Evolutionary conservation across 495 filamentous ascomycete genomes (phyloP), one percentile per base, ranked within the genome.

Genomic region (Letharia lupina): DNA sequence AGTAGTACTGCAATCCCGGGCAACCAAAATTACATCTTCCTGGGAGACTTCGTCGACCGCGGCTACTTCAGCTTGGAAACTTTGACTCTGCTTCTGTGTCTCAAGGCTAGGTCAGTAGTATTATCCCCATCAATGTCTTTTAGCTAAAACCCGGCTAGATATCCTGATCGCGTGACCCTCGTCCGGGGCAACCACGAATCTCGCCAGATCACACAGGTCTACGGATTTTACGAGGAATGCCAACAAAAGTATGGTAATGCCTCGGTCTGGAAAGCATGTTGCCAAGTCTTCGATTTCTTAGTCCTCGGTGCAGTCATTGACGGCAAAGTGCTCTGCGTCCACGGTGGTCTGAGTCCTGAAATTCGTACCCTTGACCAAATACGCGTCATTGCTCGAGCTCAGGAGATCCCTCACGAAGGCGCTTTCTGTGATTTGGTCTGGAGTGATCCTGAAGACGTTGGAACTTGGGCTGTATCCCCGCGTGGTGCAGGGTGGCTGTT

Each of bases 221-320:
- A 98, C 72, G 94, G 94, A 5, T 98, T 98, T 78, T 97, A 98
- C 79, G 94, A 98, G 71, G 94, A 98, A 73, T 98, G 94, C 76
- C 90, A 96, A 72, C 89, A 90, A 70, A 98, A 98, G 73, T 98
- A 98, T 72, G 93, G 93, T 65, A 98, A 96, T 74, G 94, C 94
- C 9, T 96, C 91, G 12, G 94, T 98, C 28, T 98, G 94, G 94
- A 98, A 98, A 77, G 90, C 93, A 0, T 98, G 94, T 78, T 98
- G 94, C 71, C 95, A 98, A 77, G 94, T 98, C 31, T 98, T 98
- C 72, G 94, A 98, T 77, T 98, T 98, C 75, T 84, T 98, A 60
- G 92, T 95, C 16, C 84, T 98, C 31, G 94, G 93, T 39, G 94
- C 94, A 31, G 96, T 98, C 69, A 91, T 98, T 57, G 94, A 98